Evolutionary conservation across 176 grass and related monocot species (phyloP).

Genomic region (Oryza brachyantha): DNA sequence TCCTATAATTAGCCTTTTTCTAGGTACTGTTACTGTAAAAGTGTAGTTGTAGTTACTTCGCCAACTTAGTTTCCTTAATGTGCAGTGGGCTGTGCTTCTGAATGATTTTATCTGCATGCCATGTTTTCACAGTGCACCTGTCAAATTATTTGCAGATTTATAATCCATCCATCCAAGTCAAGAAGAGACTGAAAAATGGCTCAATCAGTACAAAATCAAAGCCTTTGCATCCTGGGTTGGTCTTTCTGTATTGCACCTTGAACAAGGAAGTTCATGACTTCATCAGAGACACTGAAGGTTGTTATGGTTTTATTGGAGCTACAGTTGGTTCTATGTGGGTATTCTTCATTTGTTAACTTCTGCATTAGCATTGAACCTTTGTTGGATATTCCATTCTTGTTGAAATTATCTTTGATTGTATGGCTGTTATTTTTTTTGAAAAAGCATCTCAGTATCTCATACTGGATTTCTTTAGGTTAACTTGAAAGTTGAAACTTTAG

Average conservation of each 20-base stretch:
- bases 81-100: background rate
- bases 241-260: constrained; percentile 76
- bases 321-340: constrained; percentile 69
- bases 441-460: background rate
- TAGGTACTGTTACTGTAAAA: background rate
- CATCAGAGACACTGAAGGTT: constrained; percentile 62
- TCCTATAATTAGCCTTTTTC: background rate
- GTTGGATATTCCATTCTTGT: background rate
- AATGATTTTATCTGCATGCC: constrained; percentile 8
- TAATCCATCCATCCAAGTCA: constrained; percentile 61
- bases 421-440: background rate
- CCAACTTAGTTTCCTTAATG: background rate
- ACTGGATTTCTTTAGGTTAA: background rate
- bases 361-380: background rate
- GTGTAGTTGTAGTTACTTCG: background rate
- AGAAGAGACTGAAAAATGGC: constrained; percentile 63
- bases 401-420: background rate
- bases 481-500: background rate
- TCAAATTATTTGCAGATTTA: constrained; percentile 59
- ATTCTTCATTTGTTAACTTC: background rate
- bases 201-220: constrained; percentile 51
- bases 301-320: constrained; percentile 80
- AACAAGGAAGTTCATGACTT: constrained; percentile 87
- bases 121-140: background rate
- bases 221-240: constrained; percentile 67